phyloP scores from a whole-genome alignment of 2,329 filamentous ascomycete species.

The Diaporthe humulicola region DNA sequence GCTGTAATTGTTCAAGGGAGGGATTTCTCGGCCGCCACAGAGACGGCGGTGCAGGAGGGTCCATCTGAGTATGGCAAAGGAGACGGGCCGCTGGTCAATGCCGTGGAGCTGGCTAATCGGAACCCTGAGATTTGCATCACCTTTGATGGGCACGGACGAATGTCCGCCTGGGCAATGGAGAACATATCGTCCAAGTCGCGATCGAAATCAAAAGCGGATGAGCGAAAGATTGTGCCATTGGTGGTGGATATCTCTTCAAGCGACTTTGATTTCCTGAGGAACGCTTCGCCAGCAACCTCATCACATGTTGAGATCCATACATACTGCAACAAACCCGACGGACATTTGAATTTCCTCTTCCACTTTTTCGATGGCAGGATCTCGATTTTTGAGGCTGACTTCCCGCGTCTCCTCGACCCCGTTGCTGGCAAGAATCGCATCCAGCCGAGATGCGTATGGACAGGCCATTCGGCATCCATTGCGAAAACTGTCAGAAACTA shows the following conservation, averaged over 20 bases:
- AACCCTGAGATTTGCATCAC: constrained; percentile 90
- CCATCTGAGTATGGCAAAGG: constrained; percentile 70
- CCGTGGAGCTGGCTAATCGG: constrained; percentile 87
- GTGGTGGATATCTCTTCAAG: constrained; percentile 76
- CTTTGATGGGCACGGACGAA: constrained; percentile 84
- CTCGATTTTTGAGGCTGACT: constrained; percentile 82
- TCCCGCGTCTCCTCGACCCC: constrained; percentile 86
- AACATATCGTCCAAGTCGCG: constrained; percentile 81
- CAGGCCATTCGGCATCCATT: constrained; percentile 84
- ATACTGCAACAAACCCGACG: constrained; percentile 76
- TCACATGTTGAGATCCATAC: constrained; percentile 77
- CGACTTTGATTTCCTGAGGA: constrained; percentile 62
- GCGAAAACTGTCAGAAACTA: constrained; percentile 90
- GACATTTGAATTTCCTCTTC: constrained; percentile 78
- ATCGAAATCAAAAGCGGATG: constrained; percentile 32
- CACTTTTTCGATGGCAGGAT: constrained; percentile 91
- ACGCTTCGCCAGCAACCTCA: constrained; percentile 44
- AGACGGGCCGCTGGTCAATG: constrained; percentile 82
- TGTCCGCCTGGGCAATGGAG: constrained; percentile 94
- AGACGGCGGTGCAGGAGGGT: constrained; percentile 76
- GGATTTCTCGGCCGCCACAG: constrained; percentile 83
- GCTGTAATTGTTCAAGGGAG: constrained; percentile 86
- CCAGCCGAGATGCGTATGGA: constrained; percentile 77
- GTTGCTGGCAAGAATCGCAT: constrained; percentile 72
- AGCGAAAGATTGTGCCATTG: constrained; percentile 86